These are phyloP conservation scores for Colletotrichum sp. DNA, from an alignment of 2,329 filamentous ascomycete genomes.

Conservation along the genomic window DNA sequence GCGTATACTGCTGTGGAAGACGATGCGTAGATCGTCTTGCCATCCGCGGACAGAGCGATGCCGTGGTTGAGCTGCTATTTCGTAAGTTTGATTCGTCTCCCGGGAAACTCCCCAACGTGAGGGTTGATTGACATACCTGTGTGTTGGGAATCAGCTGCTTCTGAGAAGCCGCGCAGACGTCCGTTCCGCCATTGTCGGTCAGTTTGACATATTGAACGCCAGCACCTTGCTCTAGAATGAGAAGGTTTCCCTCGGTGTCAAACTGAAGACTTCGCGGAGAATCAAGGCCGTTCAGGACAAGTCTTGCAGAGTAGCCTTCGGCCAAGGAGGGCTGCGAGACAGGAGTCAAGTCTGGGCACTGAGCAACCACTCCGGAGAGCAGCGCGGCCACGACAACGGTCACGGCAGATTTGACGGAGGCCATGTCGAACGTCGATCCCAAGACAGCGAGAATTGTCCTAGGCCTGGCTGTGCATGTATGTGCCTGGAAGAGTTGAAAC, in stretches of 20 bases:
- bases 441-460: background rate
- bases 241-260: slow-evolving; percentile 40
- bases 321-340: slow-evolving; percentile 23
- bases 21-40: slow-evolving; percentile 62
- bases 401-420: background rate
- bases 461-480: background rate
- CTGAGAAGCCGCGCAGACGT: slow-evolving; percentile 34
- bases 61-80: slow-evolving; percentile 57
- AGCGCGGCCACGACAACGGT: background rate
- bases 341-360: slow-evolving; percentile 13
- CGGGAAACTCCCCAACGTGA: background rate
- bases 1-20: slow-evolving; percentile 61
- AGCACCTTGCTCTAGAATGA: slow-evolving; percentile 35
- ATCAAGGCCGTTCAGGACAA: slow-evolving; percentile 29
- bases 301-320: slow-evolving; percentile 28
- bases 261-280: slow-evolving; percentile 37
- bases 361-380: background rate
- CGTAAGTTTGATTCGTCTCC: background rate
- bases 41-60: slow-evolving; percentile 57
- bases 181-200: slow-evolving; percentile 30
- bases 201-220: slow-evolving; percentile 39
- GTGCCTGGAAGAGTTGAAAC: background rate
- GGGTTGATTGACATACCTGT: slow-evolving; percentile 24
- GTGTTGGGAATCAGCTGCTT: slow-evolving; percentile 29
- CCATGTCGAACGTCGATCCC: background rate